Percentiles rank a stretch among this genome's conserved stretches.
Evolutionary conservation across 768 basidiomycete genomes (phyloP).

Genomic region (Russula emetica): DNA sequence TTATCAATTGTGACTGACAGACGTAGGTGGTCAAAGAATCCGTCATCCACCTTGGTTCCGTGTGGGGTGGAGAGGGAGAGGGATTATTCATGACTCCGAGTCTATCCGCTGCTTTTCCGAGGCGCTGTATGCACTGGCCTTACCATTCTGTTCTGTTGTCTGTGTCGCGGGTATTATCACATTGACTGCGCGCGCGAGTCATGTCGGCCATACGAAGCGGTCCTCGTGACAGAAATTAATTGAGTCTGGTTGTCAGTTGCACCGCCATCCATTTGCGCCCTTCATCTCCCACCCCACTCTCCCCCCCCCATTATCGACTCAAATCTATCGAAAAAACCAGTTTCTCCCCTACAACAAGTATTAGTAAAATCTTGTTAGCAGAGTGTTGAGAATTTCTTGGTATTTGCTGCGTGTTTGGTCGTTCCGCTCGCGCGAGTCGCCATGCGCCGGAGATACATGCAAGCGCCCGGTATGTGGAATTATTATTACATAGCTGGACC

Average conservation of each 20-base stretch:
- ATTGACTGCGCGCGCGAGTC: neutral
- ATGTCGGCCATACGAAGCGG: neutral
- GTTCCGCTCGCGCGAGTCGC: neutral
- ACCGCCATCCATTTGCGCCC: neutral
- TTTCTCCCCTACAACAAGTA: neutral
- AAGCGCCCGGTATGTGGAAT: neutral
- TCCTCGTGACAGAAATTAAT: neutral
- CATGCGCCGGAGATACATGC: neutral
- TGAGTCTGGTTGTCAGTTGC: slow-evolving; percentile 1
- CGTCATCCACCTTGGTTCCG: neutral
- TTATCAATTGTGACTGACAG: neutral
- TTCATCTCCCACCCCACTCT: neutral
- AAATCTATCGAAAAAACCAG: neutral
- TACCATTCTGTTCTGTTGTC: no score
- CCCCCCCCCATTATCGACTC: no score
- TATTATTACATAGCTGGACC: neutral
- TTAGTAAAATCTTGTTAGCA: neutral
- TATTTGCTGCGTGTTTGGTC: neutral
- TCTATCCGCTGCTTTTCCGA: neutral
- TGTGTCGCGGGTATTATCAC: neutral
- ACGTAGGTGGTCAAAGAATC: neutral
- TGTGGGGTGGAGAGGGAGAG: neutral
- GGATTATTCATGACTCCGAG: neutral
- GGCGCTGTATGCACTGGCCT: neutral
- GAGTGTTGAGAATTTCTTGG: neutral